phyloP scores from a whole-genome alignment of 441 rosid genomes.

The Theobroma grandiflorum region DNA sequence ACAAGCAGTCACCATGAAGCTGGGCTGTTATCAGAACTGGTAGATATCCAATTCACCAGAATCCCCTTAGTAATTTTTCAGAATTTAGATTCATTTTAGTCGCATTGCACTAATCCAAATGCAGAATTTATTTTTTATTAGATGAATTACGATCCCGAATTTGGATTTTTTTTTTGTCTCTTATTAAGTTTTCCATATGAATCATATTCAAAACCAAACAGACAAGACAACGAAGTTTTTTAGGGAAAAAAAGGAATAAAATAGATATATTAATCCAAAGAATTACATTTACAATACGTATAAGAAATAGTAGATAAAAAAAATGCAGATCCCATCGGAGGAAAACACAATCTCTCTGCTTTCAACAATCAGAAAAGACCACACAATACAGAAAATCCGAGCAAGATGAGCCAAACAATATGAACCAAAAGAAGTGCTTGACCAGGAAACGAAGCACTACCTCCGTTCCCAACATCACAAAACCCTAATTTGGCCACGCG shows the following conservation, averaged over 20 bases:
- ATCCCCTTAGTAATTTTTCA: no score
- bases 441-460: conserved; percentile 75
- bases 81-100: no score
- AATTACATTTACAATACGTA: conserved; percentile 15
- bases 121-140: no score
- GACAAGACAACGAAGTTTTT: no score
- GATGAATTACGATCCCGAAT: no score
- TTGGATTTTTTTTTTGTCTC: no score
- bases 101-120: no score
- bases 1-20: no score
- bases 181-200: no score
- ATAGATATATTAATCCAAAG: background rate
- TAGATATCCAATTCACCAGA: no score
- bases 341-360: background rate
- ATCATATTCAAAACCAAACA: no score
- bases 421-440: conserved; percentile 61
- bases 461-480: conserved; percentile 74
- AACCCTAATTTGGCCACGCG: conserved; percentile 70
- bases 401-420: conserved; percentile 30
- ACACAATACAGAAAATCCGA: conserved; percentile 70
- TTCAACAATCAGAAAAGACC: conserved; percentile 58
- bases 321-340: background rate
- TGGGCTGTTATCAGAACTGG: no score
- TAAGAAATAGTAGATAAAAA: background rate
- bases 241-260: background rate